Evolutionary conservation across 495 filamentous ascomycete species (phyloP), one percentile per base, ranked within the genome.

Genomic region (Penicillium coprophilum): DNA sequence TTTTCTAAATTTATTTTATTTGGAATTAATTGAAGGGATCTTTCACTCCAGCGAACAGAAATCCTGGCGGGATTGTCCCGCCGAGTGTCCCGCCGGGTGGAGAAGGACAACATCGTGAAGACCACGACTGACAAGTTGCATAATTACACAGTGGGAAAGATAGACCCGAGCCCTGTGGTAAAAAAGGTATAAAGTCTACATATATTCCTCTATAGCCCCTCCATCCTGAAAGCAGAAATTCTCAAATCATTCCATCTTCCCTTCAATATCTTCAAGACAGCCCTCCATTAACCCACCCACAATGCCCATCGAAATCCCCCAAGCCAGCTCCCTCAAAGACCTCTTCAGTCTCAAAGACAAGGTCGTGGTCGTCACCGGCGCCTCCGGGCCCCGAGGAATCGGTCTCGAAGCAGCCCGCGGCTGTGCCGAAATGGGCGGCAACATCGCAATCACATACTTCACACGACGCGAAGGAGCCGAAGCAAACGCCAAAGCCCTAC

Each of bases 331-430:
- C 24, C 50, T 53, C 11, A 28, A 19, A 24, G 40, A 85, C 62
- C 73, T 82, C 59, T 75, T 86, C 68, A 77, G 72, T 70, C 73
- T 87, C 45, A 85, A 85, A 66, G 82, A 82, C 72, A 85, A 84
- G 65, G 80, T 84, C 63, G 80, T 84, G 64, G 70, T 85, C 64
- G 77, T 87, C n/a, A 86, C 84, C 30, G 84, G 84, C 49, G 84
- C 82, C 41, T 83, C 82, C 19, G 82, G 81, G 23, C 73, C 81
- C 9, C 72, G 57, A 31, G 84, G 84, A 47, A 86, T 87, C 67
- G 84, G 84, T 45, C 82, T 82, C 59, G 82, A 85, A 66, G 81
- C 82, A 45, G 83, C 83, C 2, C 81, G 82, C 10, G 83, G 81
- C 50, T 80, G 77, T 59, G 84, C 84, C 27, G 84, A 87, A 62